Evolutionary conservation across 257 asterid species (phyloP), one percentile per base, ranked within the genome.

Genomic region (Solanum dulcamara): DNA sequence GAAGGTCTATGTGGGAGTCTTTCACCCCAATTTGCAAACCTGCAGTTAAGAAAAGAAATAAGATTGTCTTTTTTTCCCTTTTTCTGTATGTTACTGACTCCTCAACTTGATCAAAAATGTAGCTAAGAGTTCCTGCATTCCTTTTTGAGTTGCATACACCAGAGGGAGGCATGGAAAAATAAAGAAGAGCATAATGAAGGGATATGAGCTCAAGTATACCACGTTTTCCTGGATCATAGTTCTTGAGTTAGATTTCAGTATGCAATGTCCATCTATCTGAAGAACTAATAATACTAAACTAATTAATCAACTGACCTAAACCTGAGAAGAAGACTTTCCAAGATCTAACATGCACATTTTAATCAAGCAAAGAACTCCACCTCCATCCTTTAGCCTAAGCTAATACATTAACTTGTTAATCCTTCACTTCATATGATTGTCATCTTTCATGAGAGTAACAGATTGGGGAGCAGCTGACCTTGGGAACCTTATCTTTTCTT

Each of bases 1-100:
- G 91, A 89, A 42, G 99, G 98, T 77, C 99, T 92, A 85, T 90
- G 94, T 53, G 99, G 99, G 84, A 96, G 84, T 91, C 94, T 87
- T 81, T 89, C 98, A 44, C 99, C 99, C 98, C 98, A 96, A 84
- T 89, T 85, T 33, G 98, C 92, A 88, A 89, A 96, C 99, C 99
- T 95, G 88, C 59, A 86, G 57, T 26, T 30, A 86, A 87, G 71
- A 81, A 48, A 86, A 81, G 42, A 67, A 32, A 26, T 28, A 50
- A 44, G 50, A 60, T 62, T 22, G 20, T 60, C 60, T 48, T 33
- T 79, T 1, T 15, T 48, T 8, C 64, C 48, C 28, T 13, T 79
- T 17, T 28, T 74, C 37, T 44, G 24, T 10, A 30, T 48, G 83
- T 48, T 30, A 10, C 3, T 30, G 44, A 79, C 64, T 75, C 82